A percentile compares a stretch with the other conserved stretches of the same genome.
Evolutionary conservation across 495 filamentous ascomycete species (phyloP).

Genomic region (Penicillium angulare): DNA sequence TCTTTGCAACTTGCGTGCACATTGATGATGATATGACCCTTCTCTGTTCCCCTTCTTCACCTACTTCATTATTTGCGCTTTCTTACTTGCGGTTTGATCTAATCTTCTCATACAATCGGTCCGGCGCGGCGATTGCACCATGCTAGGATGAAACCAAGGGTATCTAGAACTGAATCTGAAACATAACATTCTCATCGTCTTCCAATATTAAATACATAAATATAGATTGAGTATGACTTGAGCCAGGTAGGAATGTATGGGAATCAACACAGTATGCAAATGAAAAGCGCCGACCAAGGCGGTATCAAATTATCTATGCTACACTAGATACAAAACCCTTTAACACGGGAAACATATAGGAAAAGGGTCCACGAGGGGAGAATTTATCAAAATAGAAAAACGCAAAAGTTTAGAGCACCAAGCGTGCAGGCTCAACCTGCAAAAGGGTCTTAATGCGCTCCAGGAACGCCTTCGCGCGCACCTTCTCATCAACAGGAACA

Average conservation of each 20-base stretch:
- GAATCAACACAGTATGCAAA: not conserved
- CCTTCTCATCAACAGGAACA: constrained; percentile 75
- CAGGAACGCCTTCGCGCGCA: constrained; percentile 75
- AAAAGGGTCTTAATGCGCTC: constrained; percentile 78
- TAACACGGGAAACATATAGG: constrained; percentile 15
- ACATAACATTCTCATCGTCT: too few relatives aligned
- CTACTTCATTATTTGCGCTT: not conserved
- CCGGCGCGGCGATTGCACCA: constrained; percentile 3
- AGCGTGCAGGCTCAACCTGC: constrained; percentile 75
- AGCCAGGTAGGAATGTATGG: too few relatives aligned
- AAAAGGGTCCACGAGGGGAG: constrained; percentile 6
- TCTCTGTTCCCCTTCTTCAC: not conserved
- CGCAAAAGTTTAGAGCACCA: constrained; percentile 55
- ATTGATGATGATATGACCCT: constrained; percentile 22
- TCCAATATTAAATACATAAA: too few relatives aligned
- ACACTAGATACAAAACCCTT: constrained; percentile 28
- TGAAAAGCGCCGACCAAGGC: constrained; percentile 9
- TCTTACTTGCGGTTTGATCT: not conserved
- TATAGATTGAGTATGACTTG: too few relatives aligned
- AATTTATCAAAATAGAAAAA: constrained; percentile 13
- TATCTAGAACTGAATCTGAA: not conserved
- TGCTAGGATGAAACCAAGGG: constrained; percentile 3
- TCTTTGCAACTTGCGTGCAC: constrained; percentile 4
- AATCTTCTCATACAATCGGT: constrained; percentile 1
- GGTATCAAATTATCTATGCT: constrained; percentile 34